Evolutionary conservation across 73 alveolate genomes (phyloP), one percentile per base, ranked within the genome.

Genomic region (Paramecium primaurelia): DNA sequence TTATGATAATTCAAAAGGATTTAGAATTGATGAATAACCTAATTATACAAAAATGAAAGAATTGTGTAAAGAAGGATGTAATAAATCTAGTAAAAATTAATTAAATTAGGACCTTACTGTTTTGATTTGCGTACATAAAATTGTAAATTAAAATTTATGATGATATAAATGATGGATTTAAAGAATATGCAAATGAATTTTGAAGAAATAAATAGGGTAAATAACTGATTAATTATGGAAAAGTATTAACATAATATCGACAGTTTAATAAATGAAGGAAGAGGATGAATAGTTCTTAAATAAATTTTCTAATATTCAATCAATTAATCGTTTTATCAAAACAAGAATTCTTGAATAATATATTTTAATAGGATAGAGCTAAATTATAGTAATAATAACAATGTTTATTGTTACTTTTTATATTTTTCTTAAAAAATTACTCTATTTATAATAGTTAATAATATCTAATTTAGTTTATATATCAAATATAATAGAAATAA

Each of bases 81-180:
- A 34, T 71, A 36, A 34, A 26, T 30, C 34, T n/a, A 88, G 75
- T n/a, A 30, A 88, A 6, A 1, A 8, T 6, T 59, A 59, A 59
- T 59, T 59, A 28, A 59, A 59, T 59, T 59, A 59, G 77, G 44
- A 59, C 77, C 44, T 22, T 42, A 88, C 16, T 88, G 93, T 44
- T 47, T 88, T 26, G 93, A 88, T 88, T 88, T 91, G 93, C 69
- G 93, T 71, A 20, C 68, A 58, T 34, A 18, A 8, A 73, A 77
- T 40, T 77, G 89, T 7, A 42, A 42, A 42, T 18, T 77, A 1
- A 77, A 44, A 44, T 73, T 10, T 77, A 4, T 42, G 73, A 77
- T 8, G 89, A 77, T 10, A 34, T 32, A 34, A 32, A 77, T 10
- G 89, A 77, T 77, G 37, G 40, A 77, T 11, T 18, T 20, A 38